These are phyloP conservation scores for Solanum okadae DNA, from an alignment of 257 asterid species.

Conservation along the genomic window DNA sequence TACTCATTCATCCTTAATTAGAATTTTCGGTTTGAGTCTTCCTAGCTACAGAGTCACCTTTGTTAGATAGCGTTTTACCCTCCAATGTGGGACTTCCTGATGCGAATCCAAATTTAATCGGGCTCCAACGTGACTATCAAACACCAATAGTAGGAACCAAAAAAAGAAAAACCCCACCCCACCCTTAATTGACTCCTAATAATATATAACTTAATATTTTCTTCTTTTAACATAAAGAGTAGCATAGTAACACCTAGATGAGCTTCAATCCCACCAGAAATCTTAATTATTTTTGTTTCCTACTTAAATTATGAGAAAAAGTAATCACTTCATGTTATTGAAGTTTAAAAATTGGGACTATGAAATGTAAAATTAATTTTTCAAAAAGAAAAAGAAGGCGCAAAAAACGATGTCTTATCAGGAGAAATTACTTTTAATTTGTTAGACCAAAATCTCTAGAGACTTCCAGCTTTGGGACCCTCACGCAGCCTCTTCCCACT, in stretches of 20 bases:
- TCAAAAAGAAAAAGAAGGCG: neutral
- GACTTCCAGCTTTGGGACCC: neutral
- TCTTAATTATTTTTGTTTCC: neutral
- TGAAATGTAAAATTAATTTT: neutral
- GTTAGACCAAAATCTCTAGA: neutral
- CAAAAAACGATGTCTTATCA: neutral
- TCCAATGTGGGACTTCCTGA: no score
- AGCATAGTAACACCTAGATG: neutral
- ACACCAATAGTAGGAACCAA: no score
- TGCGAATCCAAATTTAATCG: neutral
- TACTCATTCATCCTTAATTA: no score
- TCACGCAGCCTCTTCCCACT: no score
- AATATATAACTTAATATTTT: neutral
- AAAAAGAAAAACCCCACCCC: no score
- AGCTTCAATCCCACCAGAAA: neutral
- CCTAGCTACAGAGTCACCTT: rapidly evolving
- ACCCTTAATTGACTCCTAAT: neutral
- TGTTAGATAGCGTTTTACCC: no score
- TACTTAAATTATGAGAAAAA: neutral
- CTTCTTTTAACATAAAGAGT: neutral
- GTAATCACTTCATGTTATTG: neutral
- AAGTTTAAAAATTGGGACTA: neutral
- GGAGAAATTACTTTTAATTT: neutral
- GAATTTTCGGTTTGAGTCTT: no score
- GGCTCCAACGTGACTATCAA: no score